Evolutionary conservation across 169 alveolate genomes (phyloP).

Genomic region (Plasmodium billcollinsi): DNA sequence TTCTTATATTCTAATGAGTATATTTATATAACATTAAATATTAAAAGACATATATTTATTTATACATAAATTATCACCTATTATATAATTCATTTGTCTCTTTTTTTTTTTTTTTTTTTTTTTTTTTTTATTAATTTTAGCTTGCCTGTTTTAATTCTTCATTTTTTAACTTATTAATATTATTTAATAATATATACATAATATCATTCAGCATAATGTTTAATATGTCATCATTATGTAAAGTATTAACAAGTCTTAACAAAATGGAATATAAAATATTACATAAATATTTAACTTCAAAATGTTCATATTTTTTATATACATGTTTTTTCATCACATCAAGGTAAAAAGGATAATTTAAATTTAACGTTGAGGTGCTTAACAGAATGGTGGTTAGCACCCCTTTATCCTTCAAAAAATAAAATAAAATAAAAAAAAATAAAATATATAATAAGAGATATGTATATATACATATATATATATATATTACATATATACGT

Average conservation of each 20-base stretch:
- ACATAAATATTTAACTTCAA: constrained; percentile 72
- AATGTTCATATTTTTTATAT: constrained; percentile 31
- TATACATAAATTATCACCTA: background rate
- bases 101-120: background rate
- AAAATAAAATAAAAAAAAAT: background rate
- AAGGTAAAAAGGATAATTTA: constrained; percentile 12
- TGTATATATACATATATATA: background rate
- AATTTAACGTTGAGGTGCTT: constrained; percentile 32
- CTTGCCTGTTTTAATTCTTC: constrained; percentile 72
- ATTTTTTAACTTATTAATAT: constrained; percentile 42
- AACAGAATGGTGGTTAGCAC: constrained; percentile 59
- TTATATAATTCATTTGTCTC: background rate
- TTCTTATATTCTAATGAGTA: no score
- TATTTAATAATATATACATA: constrained; percentile 12
- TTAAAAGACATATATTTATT: background rate
- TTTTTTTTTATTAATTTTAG: background rate
- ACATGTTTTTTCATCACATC: constrained; percentile 21
- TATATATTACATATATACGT: constrained; percentile 13
- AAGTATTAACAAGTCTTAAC: constrained; percentile 28
- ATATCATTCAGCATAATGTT: background rate
- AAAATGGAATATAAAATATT: constrained; percentile 52
- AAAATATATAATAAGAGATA: background rate
- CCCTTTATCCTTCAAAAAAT: constrained; percentile 51
- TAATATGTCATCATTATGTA: constrained; percentile 1
- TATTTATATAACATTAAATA: no score